These are phyloP conservation scores for Ophiocordyceps camponoti-leonardi DNA, from an alignment of 2,329 filamentous ascomycete genomes.

Conservation along the genomic window DNA sequence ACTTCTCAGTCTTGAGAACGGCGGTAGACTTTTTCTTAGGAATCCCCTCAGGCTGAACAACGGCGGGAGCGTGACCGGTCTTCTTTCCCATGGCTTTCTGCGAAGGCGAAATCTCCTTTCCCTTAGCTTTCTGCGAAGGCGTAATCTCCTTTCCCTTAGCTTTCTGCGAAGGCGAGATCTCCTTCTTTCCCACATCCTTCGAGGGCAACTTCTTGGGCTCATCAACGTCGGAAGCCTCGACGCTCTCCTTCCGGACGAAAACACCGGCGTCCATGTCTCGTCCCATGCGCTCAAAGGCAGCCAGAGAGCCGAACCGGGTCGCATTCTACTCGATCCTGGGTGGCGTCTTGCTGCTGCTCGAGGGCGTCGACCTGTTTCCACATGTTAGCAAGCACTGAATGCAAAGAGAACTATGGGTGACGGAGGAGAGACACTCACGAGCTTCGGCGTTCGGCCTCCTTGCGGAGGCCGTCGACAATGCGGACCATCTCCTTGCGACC, in stretches of 20 bases:
- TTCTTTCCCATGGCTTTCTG: no score
- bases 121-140: no score
- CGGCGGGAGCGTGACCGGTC: no score
- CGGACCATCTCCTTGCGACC: constrained; percentile 81
- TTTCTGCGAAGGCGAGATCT: not conserved
- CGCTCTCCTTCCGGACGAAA: not conserved
- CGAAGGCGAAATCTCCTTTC: no score
- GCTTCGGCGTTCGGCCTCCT: constrained; percentile 70
- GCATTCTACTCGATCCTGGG: constrained; percentile 25
- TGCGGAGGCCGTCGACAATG: constrained; percentile 73
- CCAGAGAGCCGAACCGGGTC: constrained; percentile 13
- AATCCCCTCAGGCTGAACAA: no score
- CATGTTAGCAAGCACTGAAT: no score
- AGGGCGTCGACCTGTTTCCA: constrained; percentile 21
- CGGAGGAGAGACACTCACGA: constrained; percentile 39
- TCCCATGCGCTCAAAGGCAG: constrained; percentile 11
- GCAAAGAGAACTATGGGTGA: no score
- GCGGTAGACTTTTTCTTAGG: no score
- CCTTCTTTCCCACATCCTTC: not conserved
- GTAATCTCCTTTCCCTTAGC: not conserved
- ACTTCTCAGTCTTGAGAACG: no score
- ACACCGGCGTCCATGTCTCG: constrained; percentile 3
- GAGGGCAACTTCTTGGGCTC: not conserved
- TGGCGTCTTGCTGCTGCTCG: constrained; percentile 18
- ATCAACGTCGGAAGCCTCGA: not conserved